Evolutionary conservation across 1,139 yeast species (phyloP).

Genomic region (Debaryomycetaceae sp.): DNA sequence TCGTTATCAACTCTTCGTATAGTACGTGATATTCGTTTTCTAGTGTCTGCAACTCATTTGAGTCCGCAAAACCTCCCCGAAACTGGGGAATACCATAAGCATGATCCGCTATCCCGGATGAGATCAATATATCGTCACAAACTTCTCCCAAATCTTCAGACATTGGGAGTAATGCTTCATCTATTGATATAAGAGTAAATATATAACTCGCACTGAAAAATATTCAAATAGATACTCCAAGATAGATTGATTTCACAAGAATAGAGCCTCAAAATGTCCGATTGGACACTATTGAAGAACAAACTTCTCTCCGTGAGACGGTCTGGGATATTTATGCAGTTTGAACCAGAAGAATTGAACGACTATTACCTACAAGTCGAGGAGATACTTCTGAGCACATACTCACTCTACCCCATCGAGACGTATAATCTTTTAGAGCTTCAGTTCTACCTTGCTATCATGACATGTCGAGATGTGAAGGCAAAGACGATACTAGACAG

Average conservation of each 20-base stretch:
- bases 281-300: conserved; percentile 16
- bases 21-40: conserved; percentile 21
- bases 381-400: conserved; percentile 23
- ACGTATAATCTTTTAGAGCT: conserved; percentile 63
- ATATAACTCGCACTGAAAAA: not conserved
- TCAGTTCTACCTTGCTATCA: conserved; percentile 63
- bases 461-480: conserved; percentile 64
- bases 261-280: conserved; percentile 6
- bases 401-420: conserved; percentile 42
- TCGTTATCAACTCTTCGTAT: conserved; percentile 19
- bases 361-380: conserved; percentile 30
- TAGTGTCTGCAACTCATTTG: conserved; percentile 9
- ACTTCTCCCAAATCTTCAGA: conserved; percentile 16
- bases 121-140: conserved; percentile 18
- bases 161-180: conserved; percentile 8
- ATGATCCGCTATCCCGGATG: conserved; percentile 23
- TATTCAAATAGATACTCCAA: not conserved
- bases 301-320: conserved; percentile 23
- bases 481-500: conserved; percentile 66
- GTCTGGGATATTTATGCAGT: conserved; percentile 35
- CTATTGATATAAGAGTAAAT: not conserved
- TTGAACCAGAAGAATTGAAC: conserved; percentile 32
- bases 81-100: conserved; percentile 25
- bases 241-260: not conserved
- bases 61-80: not conserved